Percentiles rank a stretch among this genome's conserved stretches.
Evolutionary conservation across 495 filamentous ascomycete genomes (phyloP).

Genomic region (Durotheca rogersii): DNA sequence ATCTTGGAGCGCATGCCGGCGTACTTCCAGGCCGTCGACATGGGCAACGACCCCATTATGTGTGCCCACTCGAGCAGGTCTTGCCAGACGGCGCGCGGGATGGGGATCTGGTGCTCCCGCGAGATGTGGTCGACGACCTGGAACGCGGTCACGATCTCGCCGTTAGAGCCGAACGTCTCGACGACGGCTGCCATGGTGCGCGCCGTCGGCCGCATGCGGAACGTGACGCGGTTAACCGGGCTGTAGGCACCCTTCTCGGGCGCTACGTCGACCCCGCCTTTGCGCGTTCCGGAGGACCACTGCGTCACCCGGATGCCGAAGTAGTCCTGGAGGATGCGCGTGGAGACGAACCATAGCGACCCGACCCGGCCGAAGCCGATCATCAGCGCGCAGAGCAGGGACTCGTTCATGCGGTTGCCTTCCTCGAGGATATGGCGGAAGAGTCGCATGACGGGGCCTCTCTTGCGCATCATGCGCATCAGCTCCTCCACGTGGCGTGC

Average conservation of each 20-base stretch:
- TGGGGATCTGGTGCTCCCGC: conserved; percentile 25
- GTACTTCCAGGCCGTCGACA: conserved; percentile 32
- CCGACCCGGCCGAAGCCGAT: conserved; percentile 35
- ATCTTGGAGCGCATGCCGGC: conserved; percentile 24
- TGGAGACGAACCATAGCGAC: conserved; percentile 18
- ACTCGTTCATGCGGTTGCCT: conserved; percentile 38
- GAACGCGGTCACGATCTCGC: conserved; percentile 33
- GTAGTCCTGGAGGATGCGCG: conserved; percentile 24
- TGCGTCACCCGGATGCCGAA: conserved; percentile 19
- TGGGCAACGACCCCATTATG: conserved; percentile 29
- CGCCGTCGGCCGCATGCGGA: conserved; percentile 29
- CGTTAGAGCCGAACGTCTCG: conserved; percentile 38
- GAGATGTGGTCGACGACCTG: conserved; percentile 37
- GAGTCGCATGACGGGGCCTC: conserved; percentile 4
- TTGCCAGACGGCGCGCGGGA: conserved; percentile 36
- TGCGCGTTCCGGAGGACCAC: background rate
- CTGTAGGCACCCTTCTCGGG: background rate
- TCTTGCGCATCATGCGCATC: conserved; percentile 29
- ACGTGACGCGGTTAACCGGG: background rate
- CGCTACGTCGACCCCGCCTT: background rate
- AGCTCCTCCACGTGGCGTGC: conserved; percentile 30
- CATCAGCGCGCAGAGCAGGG: conserved; percentile 33
- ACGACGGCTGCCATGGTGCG: conserved; percentile 39
- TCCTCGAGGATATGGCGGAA: conserved; percentile 2
- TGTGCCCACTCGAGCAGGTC: conserved; percentile 42